Base-by-base conservation (phyloP, 371 early-diverging fungal genomes). In the Dichotomocladium elegans region DNA sequence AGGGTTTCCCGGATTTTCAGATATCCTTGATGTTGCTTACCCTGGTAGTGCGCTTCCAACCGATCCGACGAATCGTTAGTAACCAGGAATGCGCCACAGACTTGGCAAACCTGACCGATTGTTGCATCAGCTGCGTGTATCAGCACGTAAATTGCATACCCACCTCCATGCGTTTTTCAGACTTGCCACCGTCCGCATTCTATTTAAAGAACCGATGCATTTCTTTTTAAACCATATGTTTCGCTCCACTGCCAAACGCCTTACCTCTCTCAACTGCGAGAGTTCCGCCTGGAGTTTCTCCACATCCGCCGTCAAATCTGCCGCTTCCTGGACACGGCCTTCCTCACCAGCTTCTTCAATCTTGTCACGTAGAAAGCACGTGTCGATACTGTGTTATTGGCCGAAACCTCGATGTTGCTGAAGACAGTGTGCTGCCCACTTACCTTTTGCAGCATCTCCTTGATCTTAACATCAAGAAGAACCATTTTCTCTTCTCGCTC, bases 1-100 rank as follows among this genome's bases (percentile, higher is more conserved):
- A 91, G 76, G 6, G 93, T 83, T 45, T 88, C 85, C 49, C 92
- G 81, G 31, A 94, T 89, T 60, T 81, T 87, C 14, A 84, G 67
- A 68, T 87, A 94, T 1, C 94, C 94, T 45, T 84, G 86, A 66
- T 94, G 93, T 65, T 93, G 93, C 68, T 92, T 92, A 53, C 94
- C 94, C 52, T 83, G 80, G 48, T 89, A 77, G 65, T 94, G 94
- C 22, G 94, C 91, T 52, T 92, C 93, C 61, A 92, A 68, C 26
- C 93, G 76, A 60, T 89, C 85, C 26, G 88, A 79, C 29, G 88
- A 85, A 53, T 91, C 91, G 62, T 90, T 86, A 46, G 89, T 88
- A 44, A 92, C 93, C 54, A 94, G 73, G 55, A 93, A 86, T 12
- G 93, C 92, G 33, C 92, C 93, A 69, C 94, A 94, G 21, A 93